Base-by-base conservation (phyloP, 2,329 filamentous ascomycete genomes). In the Sporothrix phasma region DNA sequence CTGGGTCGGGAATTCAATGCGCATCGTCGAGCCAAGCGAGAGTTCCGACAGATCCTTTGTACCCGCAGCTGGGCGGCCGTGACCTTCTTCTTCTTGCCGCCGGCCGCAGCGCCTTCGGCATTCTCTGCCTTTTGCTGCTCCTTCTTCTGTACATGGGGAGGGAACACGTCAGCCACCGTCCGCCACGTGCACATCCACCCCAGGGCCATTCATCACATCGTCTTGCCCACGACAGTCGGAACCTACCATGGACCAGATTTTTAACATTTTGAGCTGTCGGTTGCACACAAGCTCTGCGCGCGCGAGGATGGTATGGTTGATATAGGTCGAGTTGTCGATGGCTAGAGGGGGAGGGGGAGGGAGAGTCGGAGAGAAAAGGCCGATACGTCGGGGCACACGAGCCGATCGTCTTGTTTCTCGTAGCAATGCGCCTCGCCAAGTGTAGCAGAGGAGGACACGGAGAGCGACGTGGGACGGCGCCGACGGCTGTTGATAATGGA, bases 221-320 rank as follows among this genome's bases (percentile, higher is more conserved):
- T 11, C 26, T 4, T 53, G n/a, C 77, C 72, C 51, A n/a, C 22
- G 19, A 58, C 43, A 34, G 3, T 19, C 11, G n/a, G 17, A 37
- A 65, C 43, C 45, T 81, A 95, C 92, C 93, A 97, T 96, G 72
- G 92, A 96, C 94, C 93, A 97, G 81, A 97, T 97, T 81, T 97
- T 97, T 82, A 97, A 84, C 94, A 97, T 97, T 74, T 80, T 92
- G 79, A 29, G 69, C 59, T 5, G 59, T 51, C 31, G 59, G 22
- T 2, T 51, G 29, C 58, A 19, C 58, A 13, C n/a, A 61, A 24
- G 24, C 43, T 34, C 43, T 31, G 58, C 41, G 43, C 41, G 58
- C 31, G 43, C 17, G 58, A 59, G 34, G 34, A n/a, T n/a, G n/a
- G n/a, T n/a, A n/a, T n/a, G 53, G 19, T 37, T 24, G 34, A 13